These are phyloP conservation scores for Fusarium sp. DNA, from an alignment of 2,329 filamentous ascomycete species.

Conservation along the genomic window DNA sequence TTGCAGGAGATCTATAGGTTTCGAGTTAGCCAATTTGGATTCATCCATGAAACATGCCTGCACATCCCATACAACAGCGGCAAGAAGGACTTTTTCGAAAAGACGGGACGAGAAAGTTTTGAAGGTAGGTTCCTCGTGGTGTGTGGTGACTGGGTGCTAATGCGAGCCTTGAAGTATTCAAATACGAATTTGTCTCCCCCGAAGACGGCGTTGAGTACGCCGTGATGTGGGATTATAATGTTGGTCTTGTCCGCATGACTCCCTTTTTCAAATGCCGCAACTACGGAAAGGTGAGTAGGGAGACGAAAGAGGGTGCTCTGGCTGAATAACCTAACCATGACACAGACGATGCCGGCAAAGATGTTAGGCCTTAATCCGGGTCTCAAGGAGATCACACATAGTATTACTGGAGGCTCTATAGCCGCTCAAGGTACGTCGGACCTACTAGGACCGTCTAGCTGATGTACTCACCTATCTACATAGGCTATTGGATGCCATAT, in stretches of 20 bases:
- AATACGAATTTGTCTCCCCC: conserved; percentile 80
- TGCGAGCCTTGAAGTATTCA: conserved; percentile 38
- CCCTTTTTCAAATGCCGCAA: conserved; percentile 92
- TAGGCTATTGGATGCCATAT: conserved; percentile 98
- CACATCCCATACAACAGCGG: conserved; percentile 96
- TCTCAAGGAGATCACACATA: conserved; percentile 88
- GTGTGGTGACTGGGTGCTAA: conserved; percentile 22
- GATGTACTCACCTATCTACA: conserved; percentile 20
- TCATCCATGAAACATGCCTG: conserved; percentile 70
- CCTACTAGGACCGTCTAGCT: background rate
- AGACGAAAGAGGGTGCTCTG: background rate
- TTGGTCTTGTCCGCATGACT: conserved; percentile 92
- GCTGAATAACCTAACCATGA: conserved; percentile 21
- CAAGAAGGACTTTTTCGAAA: conserved; percentile 88
- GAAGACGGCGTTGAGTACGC: conserved; percentile 73
- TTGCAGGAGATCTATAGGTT: conserved; percentile 70
- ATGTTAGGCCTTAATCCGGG: conserved; percentile 82
- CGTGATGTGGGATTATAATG: conserved; percentile 97
- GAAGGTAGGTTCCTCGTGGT: conserved; percentile 70
- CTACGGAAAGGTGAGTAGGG: conserved; percentile 78
- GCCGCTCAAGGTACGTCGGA: conserved; percentile 79
- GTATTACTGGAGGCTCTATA: conserved; percentile 92
- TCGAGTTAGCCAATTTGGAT: conserved; percentile 72
- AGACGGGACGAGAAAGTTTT: conserved; percentile 88
- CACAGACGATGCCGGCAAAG: conserved; percentile 86